These are phyloP conservation scores for Microdochium nivale DNA, from an alignment of 2,329 filamentous ascomycete genomes.

Conservation along the genomic window DNA sequence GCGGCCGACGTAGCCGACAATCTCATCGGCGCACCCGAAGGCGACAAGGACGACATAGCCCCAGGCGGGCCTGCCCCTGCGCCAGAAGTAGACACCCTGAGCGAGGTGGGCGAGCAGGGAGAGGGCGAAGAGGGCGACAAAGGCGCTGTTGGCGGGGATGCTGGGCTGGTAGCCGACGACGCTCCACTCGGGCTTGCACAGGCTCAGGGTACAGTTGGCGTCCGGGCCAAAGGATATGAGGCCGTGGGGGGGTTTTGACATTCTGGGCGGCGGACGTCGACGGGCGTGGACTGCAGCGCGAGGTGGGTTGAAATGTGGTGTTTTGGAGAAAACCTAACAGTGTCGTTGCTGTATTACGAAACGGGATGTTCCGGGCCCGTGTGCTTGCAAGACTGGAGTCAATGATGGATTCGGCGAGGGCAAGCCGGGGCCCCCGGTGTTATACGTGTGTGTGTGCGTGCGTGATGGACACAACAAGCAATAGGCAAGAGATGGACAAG, in stretches of 20 bases:
- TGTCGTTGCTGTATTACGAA: too few species aligned
- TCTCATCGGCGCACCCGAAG: constrained; percentile 45
- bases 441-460: too few species aligned
- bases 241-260: neutral
- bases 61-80: constrained; percentile 19
- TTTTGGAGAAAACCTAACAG: too few species aligned
- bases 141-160: constrained; percentile 29
- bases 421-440: too few species aligned
- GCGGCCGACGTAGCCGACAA: constrained; percentile 55
- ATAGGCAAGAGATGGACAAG: too few species aligned
- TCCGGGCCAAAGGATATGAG: neutral
- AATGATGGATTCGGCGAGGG: too few species aligned
- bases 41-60: constrained; percentile 43
- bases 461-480: too few species aligned
- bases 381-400: too few species aligned
- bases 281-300: too few species aligned
- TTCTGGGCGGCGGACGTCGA: neutral
- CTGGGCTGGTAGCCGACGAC: constrained; percentile 31
- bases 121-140: constrained; percentile 34
- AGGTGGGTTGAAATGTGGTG: too few species aligned
- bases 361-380: too few species aligned
- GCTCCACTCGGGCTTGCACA: neutral
- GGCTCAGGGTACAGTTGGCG: neutral
- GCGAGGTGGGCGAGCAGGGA: constrained; percentile 34
- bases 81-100: constrained; percentile 34